Percentiles rank a stretch among this genome's conserved stretches.
phyloP scores from a whole-genome alignment of 106 monocot genomes.

The Dioscorea dumetorum region DNA sequence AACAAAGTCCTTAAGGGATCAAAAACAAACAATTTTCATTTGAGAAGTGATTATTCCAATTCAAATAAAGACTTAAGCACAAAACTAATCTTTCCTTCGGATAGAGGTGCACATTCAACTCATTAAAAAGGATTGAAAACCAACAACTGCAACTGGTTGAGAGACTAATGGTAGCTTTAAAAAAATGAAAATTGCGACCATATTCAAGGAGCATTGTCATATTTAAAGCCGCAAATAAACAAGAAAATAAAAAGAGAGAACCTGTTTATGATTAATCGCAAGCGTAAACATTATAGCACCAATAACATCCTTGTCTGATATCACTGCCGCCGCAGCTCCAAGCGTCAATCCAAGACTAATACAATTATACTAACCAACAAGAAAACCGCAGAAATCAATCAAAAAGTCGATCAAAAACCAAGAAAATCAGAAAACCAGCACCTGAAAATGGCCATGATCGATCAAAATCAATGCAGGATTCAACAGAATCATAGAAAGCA shows the following conservation, averaged over 20 bases:
- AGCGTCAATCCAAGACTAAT: conserved; percentile 87
- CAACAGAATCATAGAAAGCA: conserved; percentile 72
- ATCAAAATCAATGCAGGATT: conserved; percentile 81
- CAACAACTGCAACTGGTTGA: no score
- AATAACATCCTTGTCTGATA: conserved; percentile 48
- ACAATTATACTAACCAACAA: conserved; percentile 72
- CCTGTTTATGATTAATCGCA: conserved; percentile 97
- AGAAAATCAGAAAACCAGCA: neutral
- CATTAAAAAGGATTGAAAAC: no score
- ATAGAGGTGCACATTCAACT: no score
- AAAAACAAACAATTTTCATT: no score
- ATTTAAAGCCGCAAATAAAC: no score
- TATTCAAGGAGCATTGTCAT: no score
- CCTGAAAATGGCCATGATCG: conserved; percentile 98
- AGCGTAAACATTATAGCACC: conserved; percentile 77
- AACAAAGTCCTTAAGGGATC: no score
- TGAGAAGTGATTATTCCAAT: no score
- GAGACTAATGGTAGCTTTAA: no score
- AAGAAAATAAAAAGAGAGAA: conserved; percentile 6
- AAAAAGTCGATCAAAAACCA: neutral
- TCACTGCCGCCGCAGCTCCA: conserved; percentile 65
- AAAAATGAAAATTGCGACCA: no score
- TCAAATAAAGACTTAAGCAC: no score
- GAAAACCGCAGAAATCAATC: neutral
- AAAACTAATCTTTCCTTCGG: no score